These are phyloP conservation scores for Trichoderma semiorbis DNA, from an alignment of 2,329 filamentous ascomycete species.

Conservation along the genomic window DNA sequence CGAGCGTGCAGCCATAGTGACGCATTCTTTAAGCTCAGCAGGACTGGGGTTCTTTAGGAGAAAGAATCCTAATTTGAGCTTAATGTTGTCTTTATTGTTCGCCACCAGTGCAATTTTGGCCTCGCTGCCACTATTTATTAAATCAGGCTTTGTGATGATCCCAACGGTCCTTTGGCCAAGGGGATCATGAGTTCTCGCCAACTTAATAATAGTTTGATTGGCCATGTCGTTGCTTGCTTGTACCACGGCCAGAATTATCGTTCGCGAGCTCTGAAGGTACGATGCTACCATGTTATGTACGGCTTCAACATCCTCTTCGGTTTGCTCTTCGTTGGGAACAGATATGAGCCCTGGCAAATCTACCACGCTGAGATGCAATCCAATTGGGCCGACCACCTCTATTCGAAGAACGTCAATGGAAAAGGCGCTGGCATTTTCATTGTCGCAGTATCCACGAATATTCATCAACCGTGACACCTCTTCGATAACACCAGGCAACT, in stretches of 20 bases:
- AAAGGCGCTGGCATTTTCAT: neutral
- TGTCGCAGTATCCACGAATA: neutral
- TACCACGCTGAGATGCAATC: neutral
- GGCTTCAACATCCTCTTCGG: neutral
- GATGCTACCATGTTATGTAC: neutral
- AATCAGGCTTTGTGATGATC: neutral
- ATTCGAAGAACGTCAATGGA: neutral
- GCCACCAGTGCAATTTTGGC: neutral
- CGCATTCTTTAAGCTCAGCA: neutral
- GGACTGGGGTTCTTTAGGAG: neutral
- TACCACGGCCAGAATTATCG: neutral
- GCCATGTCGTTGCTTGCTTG: neutral
- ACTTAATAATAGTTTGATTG: neutral
- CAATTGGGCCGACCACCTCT: neutral
- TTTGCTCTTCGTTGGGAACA: neutral
- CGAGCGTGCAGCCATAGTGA: neutral
- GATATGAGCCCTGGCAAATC: conserved; percentile 8
- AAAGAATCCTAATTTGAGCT: neutral
- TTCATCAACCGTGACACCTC: neutral
- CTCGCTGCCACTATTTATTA: neutral
- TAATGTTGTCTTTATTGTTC: neutral
- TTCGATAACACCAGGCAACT: neutral
- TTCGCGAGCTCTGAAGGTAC: neutral
- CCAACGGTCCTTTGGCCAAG: neutral
- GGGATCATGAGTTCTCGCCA: neutral